A percentile compares a stretch with the other conserved stretches of the same genome.
These are phyloP conservation scores for Pseudodiploospora longispora DNA, from an alignment of 2,329 filamentous ascomycete genomes.

Conservation along the genomic window DNA sequence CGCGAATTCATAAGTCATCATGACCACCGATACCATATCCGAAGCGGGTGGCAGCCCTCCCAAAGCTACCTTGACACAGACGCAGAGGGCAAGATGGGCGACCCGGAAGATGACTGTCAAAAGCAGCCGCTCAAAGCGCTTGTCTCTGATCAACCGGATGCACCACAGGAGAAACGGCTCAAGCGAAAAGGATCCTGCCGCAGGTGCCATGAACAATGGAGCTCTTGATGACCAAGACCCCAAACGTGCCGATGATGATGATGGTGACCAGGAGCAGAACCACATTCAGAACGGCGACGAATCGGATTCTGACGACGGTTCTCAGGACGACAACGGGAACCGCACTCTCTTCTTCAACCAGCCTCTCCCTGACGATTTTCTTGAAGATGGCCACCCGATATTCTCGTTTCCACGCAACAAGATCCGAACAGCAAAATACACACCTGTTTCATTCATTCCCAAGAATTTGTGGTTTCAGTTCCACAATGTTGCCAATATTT, in stretches of 20 bases:
- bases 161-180: conserved; percentile 54
- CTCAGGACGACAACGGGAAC: conserved; percentile 32
- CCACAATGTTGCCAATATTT: conserved; percentile 96
- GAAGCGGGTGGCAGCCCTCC: conserved; percentile 9
- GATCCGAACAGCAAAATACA: conserved; percentile 97
- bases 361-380: conserved; percentile 63
- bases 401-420: conserved; percentile 80
- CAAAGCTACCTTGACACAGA: conserved; percentile 24
- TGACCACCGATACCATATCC: conserved; percentile 17
- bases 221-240: conserved; percentile 22
- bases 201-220: conserved; percentile 23
- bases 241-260: conserved; percentile 11
- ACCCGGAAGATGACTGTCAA: conserved; percentile 78
- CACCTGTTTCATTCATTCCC: conserved; percentile 84
- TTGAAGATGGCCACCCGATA: conserved; percentile 67
- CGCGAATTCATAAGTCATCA: conserved; percentile 25
- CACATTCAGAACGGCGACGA: conserved; percentile 16
- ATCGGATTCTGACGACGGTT: conserved; percentile 26
- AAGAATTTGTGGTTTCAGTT: conserved; percentile 98
- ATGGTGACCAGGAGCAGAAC: conserved; percentile 16
- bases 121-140: conserved; percentile 69
- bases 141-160: conserved; percentile 71
- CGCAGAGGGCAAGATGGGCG: conserved; percentile 86
- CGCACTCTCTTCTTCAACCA: conserved; percentile 78
- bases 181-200: conserved; percentile 59